Base-by-base conservation (phyloP, 768 basidiomycete genomes). In the Tubosaeta sp. region DNA sequence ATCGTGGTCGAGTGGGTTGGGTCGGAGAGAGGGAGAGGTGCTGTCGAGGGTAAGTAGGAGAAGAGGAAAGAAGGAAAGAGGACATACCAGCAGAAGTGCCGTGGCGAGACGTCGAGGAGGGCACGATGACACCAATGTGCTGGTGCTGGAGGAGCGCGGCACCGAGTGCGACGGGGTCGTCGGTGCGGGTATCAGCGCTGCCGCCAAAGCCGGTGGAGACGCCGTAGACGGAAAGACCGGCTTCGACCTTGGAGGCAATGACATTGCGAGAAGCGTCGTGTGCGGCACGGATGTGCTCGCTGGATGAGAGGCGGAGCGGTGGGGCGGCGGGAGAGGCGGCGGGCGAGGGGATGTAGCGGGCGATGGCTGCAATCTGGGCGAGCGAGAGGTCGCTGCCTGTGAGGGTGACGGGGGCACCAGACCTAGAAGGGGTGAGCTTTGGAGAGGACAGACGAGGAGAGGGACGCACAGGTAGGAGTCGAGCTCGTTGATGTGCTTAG, bases 191-290 rank as follows among this genome's bases (percentile, higher is more conserved):
- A 65, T 91, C 86, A 11, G 90, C 90, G 59, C 84, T 87, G n/a
- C 90, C 90, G 35, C 90, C 91, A 60, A 90, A 94, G 41, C 91
- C 91, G 2, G 82, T 83, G 49, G 86, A 86, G 36, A 93, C 86
- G 21, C 91, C 91, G 58, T 94, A 94, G 18, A 94, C 77, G 56
- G 85, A 87, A 46, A 80, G 76, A 10, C 83, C 82, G 4, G 75
- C 72, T 19, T 78, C 76, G 34, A 92, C 76, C 67, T 90, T 90
- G 59, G 76, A 75, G 19, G 77, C 71, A 39, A 92, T 81, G 51
- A 84, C 77, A 42, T 76, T 68, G 32, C 86, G 82, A 57, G 84
- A 82, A 56, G 78, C 80, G n/a, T 75, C 69, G 40, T 93, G 75
- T 27, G 78, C 81, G 6, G 71, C 69, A 55, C 71, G 76, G 53